Evolutionary conservation across 768 basidiomycete species (phyloP).

Genomic region (Pisolithus orientalis): DNA sequence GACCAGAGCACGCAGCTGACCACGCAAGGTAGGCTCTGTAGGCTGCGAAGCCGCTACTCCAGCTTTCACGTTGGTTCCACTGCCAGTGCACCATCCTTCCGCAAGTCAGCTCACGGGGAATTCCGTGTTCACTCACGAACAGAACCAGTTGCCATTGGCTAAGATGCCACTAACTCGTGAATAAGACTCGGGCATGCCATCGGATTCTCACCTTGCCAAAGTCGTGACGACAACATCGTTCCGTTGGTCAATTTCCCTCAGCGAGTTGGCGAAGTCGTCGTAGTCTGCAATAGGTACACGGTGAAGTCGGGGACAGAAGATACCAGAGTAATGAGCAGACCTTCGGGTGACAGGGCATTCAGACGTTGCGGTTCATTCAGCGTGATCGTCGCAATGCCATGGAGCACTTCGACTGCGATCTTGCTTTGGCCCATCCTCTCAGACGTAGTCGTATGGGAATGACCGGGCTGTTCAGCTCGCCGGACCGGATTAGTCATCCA

Average conservation of each 20-base stretch:
- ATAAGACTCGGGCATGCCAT: background rate
- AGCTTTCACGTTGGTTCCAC: slow-evolving; percentile 55
- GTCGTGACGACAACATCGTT: slow-evolving; percentile 58
- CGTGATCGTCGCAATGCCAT: slow-evolving; percentile 64
- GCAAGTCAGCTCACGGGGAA: background rate
- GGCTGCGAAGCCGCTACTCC: slow-evolving; percentile 1
- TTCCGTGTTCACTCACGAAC: slow-evolving; percentile 44
- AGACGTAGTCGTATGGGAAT: background rate
- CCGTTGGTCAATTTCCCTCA: slow-evolving; percentile 52
- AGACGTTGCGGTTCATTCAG: slow-evolving; percentile 53
- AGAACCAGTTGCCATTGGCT: slow-evolving; percentile 71
- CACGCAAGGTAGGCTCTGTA: slow-evolving; percentile 31
- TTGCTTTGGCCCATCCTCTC: slow-evolving; percentile 32
- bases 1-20: slow-evolving; percentile 41
- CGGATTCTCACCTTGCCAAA: slow-evolving; percentile 52
- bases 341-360: slow-evolving; percentile 55
- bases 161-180: background rate
- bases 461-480: background rate
- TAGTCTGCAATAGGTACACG: slow-evolving; percentile 41
- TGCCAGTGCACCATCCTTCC: slow-evolving; percentile 15
- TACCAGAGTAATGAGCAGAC: slow-evolving; percentile 20
- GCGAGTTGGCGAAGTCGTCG: slow-evolving; percentile 47
- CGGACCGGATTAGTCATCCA: background rate
- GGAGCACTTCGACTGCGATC: slow-evolving; percentile 41
- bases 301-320: background rate